Percentiles rank a stretch among this genome's conserved stretches.
Conservation (phyloP, 805 yeast species). For the Helenozyma rhizophorensis region DNA sequence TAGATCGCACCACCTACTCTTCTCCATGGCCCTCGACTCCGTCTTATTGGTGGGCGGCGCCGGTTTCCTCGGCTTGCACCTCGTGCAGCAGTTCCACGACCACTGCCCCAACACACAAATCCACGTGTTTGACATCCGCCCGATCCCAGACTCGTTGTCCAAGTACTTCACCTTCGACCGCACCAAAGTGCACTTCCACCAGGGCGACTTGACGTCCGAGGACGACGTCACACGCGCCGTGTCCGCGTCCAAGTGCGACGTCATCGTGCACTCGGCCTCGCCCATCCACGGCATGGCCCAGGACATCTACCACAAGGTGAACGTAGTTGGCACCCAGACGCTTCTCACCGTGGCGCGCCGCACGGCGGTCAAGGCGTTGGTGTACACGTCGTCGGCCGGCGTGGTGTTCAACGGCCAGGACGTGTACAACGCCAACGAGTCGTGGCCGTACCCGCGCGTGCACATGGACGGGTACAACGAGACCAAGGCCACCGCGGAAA, state of each 20-base stretch:
- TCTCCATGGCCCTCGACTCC: slow-evolving; percentile 31
- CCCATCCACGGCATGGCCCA: slow-evolving; percentile 87
- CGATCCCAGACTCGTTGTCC: slow-evolving; percentile 70
- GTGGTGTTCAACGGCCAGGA: slow-evolving; percentile 96
- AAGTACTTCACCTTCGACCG: slow-evolving; percentile 72
- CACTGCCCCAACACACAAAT: slow-evolving; percentile 64
- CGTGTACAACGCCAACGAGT: slow-evolving; percentile 85
- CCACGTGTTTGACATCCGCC: slow-evolving; percentile 88
- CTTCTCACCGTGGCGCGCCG: slow-evolving; percentile 61
- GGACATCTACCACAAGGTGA: slow-evolving; percentile 81
- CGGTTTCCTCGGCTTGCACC: slow-evolving; percentile 89
- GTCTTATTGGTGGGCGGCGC: slow-evolving; percentile 93
- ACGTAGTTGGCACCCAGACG: slow-evolving; percentile 82
- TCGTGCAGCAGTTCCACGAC: slow-evolving; percentile 77
- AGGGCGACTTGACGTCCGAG: slow-evolving; percentile 80
- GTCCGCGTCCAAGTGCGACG: slow-evolving; percentile 53
- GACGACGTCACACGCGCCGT: slow-evolving; percentile 67
- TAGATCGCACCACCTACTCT: background rate
- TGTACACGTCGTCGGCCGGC: slow-evolving; percentile 96
- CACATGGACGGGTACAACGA: slow-evolving; percentile 97
- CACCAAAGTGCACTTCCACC: slow-evolving; percentile 51
- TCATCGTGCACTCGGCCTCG: slow-evolving; percentile 92
- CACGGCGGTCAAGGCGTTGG: slow-evolving; percentile 57
- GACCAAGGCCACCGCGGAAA: slow-evolving; percentile 90
- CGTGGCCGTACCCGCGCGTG: slow-evolving; percentile 85